Evolutionary conservation across 2,329 filamentous ascomycete species (phyloP).

Genomic region (Arthroderma sp.): DNA sequence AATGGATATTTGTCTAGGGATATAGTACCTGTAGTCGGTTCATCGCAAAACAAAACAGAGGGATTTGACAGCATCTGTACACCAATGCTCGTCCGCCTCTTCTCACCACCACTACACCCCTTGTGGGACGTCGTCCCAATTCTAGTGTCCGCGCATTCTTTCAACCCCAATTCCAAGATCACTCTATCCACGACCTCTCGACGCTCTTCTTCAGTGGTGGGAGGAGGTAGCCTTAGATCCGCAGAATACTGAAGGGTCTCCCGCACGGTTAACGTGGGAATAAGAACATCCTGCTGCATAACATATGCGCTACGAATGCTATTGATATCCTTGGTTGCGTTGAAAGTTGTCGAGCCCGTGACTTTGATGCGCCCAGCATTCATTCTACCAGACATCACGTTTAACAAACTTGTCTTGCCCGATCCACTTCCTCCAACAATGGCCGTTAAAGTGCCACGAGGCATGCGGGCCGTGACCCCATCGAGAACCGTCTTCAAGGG

Average conservation of each 20-base stretch:
- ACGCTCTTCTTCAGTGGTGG: slow-evolving; percentile 47
- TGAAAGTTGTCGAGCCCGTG: slow-evolving; percentile 48
- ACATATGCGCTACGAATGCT: slow-evolving; percentile 38
- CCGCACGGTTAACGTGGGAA: slow-evolving; percentile 60
- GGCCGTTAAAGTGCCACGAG: slow-evolving; percentile 55
- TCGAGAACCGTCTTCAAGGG: slow-evolving; percentile 42
- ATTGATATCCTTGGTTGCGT: slow-evolving; percentile 41
- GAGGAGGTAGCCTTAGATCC: slow-evolving; percentile 53
- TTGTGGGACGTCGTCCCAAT: slow-evolving; percentile 60
- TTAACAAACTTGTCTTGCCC: slow-evolving; percentile 60
- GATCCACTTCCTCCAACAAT: slow-evolving; percentile 64
- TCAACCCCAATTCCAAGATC: slow-evolving; percentile 60
- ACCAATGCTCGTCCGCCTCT: slow-evolving; percentile 61
- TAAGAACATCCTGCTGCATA: slow-evolving; percentile 61
- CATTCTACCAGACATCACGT: slow-evolving; percentile 57
- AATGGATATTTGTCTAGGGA: background rate
- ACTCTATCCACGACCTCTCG: slow-evolving; percentile 58
- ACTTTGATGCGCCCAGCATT: slow-evolving; percentile 39
- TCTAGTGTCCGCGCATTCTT: slow-evolving; percentile 62
- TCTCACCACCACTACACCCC: slow-evolving; percentile 68
- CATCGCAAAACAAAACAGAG: slow-evolving; percentile 63
- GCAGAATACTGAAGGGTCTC: slow-evolving; percentile 64
- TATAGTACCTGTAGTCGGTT: slow-evolving; percentile 54
- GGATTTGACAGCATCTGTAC: slow-evolving; percentile 70
- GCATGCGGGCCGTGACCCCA: slow-evolving; percentile 50